Evolutionary conservation across 2,329 filamentous ascomycete species (phyloP).

Genomic region (Calycina herbarum): DNA sequence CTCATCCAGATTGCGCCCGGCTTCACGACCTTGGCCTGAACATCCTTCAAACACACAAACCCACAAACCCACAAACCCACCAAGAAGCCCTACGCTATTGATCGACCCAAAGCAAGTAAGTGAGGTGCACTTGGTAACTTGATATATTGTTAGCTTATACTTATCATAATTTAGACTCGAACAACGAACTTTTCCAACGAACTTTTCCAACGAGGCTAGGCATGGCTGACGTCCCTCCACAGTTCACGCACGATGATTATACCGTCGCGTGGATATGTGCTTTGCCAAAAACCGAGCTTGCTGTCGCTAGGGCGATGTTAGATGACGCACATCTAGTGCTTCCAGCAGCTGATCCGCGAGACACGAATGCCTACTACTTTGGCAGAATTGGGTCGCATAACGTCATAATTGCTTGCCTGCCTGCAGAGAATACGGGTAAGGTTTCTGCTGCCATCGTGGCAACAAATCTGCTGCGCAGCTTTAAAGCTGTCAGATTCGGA

Average conservation of each 20-base stretch:
- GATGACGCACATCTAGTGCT: constrained; percentile 14
- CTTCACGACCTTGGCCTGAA: too few relatives aligned
- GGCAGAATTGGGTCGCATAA: constrained; percentile 22
- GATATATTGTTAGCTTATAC: too few relatives aligned
- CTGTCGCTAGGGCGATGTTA: constrained; percentile 25
- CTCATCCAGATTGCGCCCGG: too few relatives aligned
- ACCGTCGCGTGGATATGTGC: constrained; percentile 35
- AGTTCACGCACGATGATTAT: constrained; percentile 21
- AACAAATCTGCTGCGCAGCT: constrained; percentile 19
- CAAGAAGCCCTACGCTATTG: too few relatives aligned
- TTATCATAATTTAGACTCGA: too few relatives aligned
- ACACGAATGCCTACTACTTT: constrained; percentile 21
- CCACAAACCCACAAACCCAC: too few relatives aligned
- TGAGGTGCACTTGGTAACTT: too few relatives aligned
- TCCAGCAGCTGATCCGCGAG: background rate
- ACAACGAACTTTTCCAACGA: too few relatives aligned
- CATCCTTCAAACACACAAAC: too few relatives aligned
- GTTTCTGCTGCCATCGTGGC: constrained; percentile 21
- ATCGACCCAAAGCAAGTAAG: too few relatives aligned
- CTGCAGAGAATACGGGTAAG: constrained; percentile 14
- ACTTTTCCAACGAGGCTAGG: too few relatives aligned
- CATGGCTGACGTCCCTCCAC: background rate
- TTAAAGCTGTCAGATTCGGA: constrained; percentile 16
- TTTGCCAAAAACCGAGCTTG: constrained; percentile 26
- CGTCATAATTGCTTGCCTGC: constrained; percentile 23